Conservation (phyloP, 1,139 yeast genomes). For the Blastobotrys persicus region DNA sequence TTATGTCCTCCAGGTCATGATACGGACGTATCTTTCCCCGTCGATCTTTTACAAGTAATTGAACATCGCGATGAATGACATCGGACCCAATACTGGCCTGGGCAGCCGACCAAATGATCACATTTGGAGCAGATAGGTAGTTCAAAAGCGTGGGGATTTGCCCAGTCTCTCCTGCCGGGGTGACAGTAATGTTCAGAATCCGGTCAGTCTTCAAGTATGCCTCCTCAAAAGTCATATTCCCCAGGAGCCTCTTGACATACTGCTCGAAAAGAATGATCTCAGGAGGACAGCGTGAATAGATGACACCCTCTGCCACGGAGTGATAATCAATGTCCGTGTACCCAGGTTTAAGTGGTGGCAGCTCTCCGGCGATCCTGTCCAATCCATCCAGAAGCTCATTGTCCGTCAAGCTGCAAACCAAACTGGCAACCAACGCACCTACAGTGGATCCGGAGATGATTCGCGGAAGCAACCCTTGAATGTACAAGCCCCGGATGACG, state of each 20-base stretch:
- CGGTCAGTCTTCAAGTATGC: constrained; percentile 79
- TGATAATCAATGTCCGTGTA: constrained; percentile 29
- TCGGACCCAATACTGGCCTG: constrained; percentile 69
- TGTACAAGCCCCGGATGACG: constrained; percentile 75
- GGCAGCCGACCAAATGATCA: constrained; percentile 78
- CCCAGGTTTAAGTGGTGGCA: constrained; percentile 40
- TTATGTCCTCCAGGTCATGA: constrained; percentile 25
- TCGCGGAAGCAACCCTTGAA: constrained; percentile 72
- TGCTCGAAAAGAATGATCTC: constrained; percentile 77
- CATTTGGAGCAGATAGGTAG: constrained; percentile 89
- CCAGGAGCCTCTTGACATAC: constrained; percentile 74
- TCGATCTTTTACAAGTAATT: constrained; percentile 64
- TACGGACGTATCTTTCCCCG: constrained; percentile 35
- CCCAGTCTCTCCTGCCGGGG: constrained; percentile 40
- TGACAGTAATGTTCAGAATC: constrained; percentile 81
- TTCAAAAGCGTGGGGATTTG: constrained; percentile 70
- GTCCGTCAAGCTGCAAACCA: constrained; percentile 68
- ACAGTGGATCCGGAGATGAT: constrained; percentile 93
- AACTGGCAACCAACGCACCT: constrained; percentile 88
- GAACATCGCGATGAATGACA: constrained; percentile 52
- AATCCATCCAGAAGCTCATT: constrained; percentile 45
- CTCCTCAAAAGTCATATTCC: constrained; percentile 88
- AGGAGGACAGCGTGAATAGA: constrained; percentile 74
- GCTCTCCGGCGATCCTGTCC: constrained; percentile 43
- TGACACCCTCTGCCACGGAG: constrained; percentile 35